Evolutionary conservation across 139 green algal species (phyloP).

Genomic region (Klebsormidium nitens): DNA sequence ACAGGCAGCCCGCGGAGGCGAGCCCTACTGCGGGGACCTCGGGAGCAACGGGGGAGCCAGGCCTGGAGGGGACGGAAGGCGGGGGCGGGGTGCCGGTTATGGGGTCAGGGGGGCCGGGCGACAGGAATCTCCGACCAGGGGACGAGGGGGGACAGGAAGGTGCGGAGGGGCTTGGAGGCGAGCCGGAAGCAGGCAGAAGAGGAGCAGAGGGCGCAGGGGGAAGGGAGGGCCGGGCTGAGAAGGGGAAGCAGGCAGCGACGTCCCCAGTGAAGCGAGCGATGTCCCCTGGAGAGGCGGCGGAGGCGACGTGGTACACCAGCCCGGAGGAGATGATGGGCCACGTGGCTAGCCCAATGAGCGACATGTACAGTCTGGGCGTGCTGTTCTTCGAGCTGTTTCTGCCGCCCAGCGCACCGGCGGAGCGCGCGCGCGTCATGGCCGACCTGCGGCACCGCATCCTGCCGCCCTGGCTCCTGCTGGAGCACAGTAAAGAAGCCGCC

Average conservation of each 20-base stretch:
- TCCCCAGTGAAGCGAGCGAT: no score
- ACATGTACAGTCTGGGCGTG: conserved; percentile 35
- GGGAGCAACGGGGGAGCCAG: no score
- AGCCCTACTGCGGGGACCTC: no score
- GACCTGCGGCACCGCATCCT: conserved; percentile 34
- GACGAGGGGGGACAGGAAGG: not conserved
- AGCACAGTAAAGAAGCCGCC: conserved; percentile 25
- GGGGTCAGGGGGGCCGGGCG: no score
- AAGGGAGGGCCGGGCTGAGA: not conserved
- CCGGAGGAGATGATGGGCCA: conserved; percentile 23
- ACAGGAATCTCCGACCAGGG: not conserved
- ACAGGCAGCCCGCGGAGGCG: no score
- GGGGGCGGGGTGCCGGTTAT: no score
- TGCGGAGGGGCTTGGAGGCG: not conserved
- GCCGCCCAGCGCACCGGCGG: not conserved
- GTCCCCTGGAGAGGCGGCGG: not conserved
- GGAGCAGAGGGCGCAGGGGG: not conserved
- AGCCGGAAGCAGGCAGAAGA: not conserved
- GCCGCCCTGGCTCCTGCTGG: conserved; percentile 26
- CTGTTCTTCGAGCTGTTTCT: conserved; percentile 42
- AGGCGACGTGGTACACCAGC: conserved; percentile 20
- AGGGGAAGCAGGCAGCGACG: not conserved
- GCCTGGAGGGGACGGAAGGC: no score
- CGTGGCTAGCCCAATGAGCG: not conserved
- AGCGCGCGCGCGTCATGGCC: conserved; percentile 8